Evolutionary conservation across 208 protist genomes (phyloP), one percentile per base, ranked within the genome.

Genomic region (Leishmania turanica): DNA sequence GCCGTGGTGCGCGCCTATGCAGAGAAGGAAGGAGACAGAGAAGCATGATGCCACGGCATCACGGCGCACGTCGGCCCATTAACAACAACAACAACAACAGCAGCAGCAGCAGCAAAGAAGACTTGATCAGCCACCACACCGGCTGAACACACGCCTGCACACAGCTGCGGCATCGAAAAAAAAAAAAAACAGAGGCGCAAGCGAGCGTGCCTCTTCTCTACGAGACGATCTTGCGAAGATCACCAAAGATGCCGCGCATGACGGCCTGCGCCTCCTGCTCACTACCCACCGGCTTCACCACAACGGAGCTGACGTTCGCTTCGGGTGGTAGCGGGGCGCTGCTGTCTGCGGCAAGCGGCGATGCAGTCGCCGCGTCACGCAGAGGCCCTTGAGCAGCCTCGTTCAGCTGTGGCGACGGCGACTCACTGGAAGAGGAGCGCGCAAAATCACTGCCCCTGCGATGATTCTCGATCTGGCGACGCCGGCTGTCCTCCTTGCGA

Each of bases 391-490:
- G 68, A 51, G 19, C 68, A 31, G 68, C 42, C 45, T 19, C 68
- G 42, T 24, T 47, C 66, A 65, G 21, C 56, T 40, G 68, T 42
- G 65, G 27, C 58, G 45, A 11, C 49, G 51, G 53, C 70, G 54
- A 40, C 73, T 65, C 54, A 53, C 19, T 66, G 37, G 8, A 13
- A 31, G 31, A 13, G 56, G 15, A 1, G 37, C 53, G 68, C 15
- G 77, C 75, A 65, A 83, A 78, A 34, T 56, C 53, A 62, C 47
- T 82, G 58, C 58, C 77, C 40, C 72, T 75, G 27, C 81, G 87
- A 69, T 88, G 76, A 66, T 90, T 90, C 5, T 82, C 58, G 64
- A 93, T 78, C 82, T 95, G 89, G n/a, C 91, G 88, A 17, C 70
- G 75, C 11, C 84, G 81, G 1, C 66, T 76, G 69, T 94, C 86